Base-by-base conservation (phyloP, 306 rosid genomes). In the Casuarina cunninghamiana region DNA sequence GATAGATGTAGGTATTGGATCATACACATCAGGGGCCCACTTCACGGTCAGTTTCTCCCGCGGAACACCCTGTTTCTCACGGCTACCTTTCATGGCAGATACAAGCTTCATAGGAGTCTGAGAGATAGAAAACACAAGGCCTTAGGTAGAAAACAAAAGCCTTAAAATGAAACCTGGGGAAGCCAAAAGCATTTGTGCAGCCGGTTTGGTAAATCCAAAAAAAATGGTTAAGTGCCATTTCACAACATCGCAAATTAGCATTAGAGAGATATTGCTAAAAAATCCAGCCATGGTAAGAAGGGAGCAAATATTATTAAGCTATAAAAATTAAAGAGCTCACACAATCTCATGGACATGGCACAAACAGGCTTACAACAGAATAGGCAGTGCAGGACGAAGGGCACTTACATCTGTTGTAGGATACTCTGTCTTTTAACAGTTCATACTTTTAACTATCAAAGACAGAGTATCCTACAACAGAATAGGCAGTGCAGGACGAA, bases 11-110 rank as follows among this genome's bases (percentile, higher is more conserved):
- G 88, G 88, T 3, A 69, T 81, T 5, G 97, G 98, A 82, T 94
- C 98, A 75, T 94, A 94, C 50, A 94, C 98, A 53, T 92, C 96
- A 8, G 97, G 85, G 41, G 97, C 94, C 97, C 98, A 94, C 68
- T 84, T 86, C 72, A 94, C 98, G 2, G 85, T 81, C 62, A 88
- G 75, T 75, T 88, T 96, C 76, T 44, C 51, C 0, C 32, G 83
- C n/a, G 71, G 8, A 55, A 32, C 82, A 13, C 84, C 85, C 10
- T 70, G 80, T 77, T 84, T 88, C 81, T 80, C 91, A 53, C 96
- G 89, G 80, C 88, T 84, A 77, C 96, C 98, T 80, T 92, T 94
- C 88, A 94, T 83, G 9, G 99, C 98, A 13, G 99, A 85, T 77
- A 89, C 84, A 70, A 84, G 94, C 80, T 84, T 86, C 74, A 6